Evolutionary conservation across 345 rosid genomes (phyloP).

Genomic region (Corchorus olitorius): DNA sequence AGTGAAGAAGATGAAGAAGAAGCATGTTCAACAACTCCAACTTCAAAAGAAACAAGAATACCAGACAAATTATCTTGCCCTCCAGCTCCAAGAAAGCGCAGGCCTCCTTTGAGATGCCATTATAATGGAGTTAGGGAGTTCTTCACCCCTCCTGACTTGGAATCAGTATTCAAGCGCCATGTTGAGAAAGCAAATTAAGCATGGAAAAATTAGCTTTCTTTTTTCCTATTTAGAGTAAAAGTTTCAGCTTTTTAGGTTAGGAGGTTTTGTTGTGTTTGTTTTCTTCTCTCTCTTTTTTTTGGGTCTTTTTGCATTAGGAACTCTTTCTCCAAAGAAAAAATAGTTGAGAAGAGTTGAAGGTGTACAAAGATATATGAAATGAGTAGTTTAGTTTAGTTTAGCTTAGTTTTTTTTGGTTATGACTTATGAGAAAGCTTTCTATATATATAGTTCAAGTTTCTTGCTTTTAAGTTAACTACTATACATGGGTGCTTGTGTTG

Average conservation of each 20-base stretch:
- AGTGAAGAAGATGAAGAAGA: conserved; percentile 44
- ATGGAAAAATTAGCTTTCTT: conserved; percentile 7
- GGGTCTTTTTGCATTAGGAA: conserved; percentile 17
- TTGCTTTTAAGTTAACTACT: conserved; percentile 14
- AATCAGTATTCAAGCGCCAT: conserved; percentile 68
- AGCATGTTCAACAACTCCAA: conserved; percentile 69
- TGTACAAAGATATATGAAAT: conserved; percentile 50
- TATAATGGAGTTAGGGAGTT: conserved; percentile 62
- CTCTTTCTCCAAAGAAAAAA: conserved; percentile 16
- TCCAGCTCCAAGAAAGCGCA: conserved; percentile 78
- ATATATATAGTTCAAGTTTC: conserved; percentile 2
- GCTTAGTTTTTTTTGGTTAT: neutral
- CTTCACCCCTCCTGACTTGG: conserved; percentile 83
- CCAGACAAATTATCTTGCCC: conserved; percentile 75
- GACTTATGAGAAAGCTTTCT: neutral
- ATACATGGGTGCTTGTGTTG: conserved; percentile 15
- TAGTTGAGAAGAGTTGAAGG: conserved; percentile 26
- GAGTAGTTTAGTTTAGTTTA: conserved; percentile 30
- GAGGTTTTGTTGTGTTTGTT: neutral
- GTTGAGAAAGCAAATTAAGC: conserved; percentile 54
- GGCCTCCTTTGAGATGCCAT: conserved; percentile 59
- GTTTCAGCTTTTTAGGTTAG: conserved; percentile 15
- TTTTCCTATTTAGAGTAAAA: conserved; percentile 7
- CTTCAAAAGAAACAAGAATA: conserved; percentile 72
- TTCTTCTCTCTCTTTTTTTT: neutral